Evolutionary conservation across 371 early-diverging fungal genomes (phyloP), one percentile per base, ranked within the genome.

Genomic region (Apophysomyces ossiformis): DNA sequence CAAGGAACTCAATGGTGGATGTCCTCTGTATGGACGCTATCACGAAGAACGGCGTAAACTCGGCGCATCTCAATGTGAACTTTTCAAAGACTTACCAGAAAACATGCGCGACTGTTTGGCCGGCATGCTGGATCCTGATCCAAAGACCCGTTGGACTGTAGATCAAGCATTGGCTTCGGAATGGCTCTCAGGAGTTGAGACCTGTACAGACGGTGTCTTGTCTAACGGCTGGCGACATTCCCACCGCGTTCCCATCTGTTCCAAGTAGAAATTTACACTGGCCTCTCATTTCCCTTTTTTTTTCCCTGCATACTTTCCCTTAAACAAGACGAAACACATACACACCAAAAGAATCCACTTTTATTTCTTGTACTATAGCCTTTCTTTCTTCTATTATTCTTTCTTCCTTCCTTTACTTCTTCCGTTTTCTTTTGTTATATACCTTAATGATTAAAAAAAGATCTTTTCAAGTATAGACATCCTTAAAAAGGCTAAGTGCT

Each of bases 61-160:
- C 8, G 65, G 46, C 15, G 37, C 60, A 4, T 21, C 16, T 8
- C 41, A 59, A 4, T 77, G 75, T 64, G 64, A 64, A 11, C 16
- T 75, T 13, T 82, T 69, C 65, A 65, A 71, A 18, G 68, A 62
- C 43, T 41, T 76, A 37, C 41, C 68, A 5, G 60, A 71, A 13
- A 61, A 71, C 5, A 74, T 70, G 61, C 61, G 65, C 13, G 75
- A 73, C 26, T 79, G 80, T 37, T 58, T 82, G 37, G 70, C 71
- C 9, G 75, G 74, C 6, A 82, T 87, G 76, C 13, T 87, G 39
- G 84, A 87, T 63, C 85, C 83, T 13, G 67, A 83, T 37, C 77
- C 84, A 2, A 57, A 70, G 6, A 78, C 78, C 12, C 78, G 87
- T 26, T 83, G 77, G 79, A 80, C 77, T 9, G 75, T 76, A 7